A percentile compares a stretch with the other conserved stretches of the same genome.
Evolutionary conservation across 1,284 basidiomycete species (phyloP).

Genomic region (Ceratorhiza oryzae-sativae): DNA sequence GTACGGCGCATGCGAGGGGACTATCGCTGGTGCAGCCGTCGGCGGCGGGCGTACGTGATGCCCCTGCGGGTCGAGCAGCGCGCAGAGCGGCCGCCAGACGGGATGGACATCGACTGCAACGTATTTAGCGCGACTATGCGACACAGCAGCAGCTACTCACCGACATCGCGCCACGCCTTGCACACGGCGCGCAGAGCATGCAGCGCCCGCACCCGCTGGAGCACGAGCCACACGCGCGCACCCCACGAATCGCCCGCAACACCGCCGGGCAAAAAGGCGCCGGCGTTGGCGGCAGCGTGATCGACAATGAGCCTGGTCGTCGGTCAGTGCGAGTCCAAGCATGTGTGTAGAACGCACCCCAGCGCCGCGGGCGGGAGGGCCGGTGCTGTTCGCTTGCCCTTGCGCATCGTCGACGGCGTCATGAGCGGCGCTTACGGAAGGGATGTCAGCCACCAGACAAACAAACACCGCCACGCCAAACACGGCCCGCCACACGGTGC

Average conservation of each 20-base stretch:
- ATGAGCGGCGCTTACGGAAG: slow-evolving; percentile 23
- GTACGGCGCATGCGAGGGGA: neutral
- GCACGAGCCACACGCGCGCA: slow-evolving; percentile 8
- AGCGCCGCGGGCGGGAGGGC: slow-evolving; percentile 1
- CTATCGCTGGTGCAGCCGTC: neutral
- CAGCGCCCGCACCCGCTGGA: neutral
- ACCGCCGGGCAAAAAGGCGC: neutral
- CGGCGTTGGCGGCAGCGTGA: neutral
- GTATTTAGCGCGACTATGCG: neutral
- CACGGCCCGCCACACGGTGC: slow-evolving; percentile 11
- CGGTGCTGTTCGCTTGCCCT: slow-evolving; percentile 28
- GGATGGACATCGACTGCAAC: slow-evolving; percentile 6
- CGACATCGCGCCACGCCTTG: slow-evolving; percentile 16
- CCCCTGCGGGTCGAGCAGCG: slow-evolving; percentile 2
- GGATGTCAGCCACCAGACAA: slow-evolving; percentile 25
- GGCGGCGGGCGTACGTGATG: neutral
- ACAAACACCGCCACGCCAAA: slow-evolving; percentile 22
- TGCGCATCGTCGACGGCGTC: slow-evolving; percentile 31
- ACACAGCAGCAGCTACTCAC: neutral
- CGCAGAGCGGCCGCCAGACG: slow-evolving; percentile 8
- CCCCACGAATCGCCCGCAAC: slow-evolving; percentile 4
- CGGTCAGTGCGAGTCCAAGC: neutral
- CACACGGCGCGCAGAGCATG: slow-evolving; percentile 5
- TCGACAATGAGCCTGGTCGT: slow-evolving; percentile 1
- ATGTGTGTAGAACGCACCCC: neutral